Evolutionary conservation across 805 yeast species (phyloP).

Genomic region (Candida silvatica): DNA sequence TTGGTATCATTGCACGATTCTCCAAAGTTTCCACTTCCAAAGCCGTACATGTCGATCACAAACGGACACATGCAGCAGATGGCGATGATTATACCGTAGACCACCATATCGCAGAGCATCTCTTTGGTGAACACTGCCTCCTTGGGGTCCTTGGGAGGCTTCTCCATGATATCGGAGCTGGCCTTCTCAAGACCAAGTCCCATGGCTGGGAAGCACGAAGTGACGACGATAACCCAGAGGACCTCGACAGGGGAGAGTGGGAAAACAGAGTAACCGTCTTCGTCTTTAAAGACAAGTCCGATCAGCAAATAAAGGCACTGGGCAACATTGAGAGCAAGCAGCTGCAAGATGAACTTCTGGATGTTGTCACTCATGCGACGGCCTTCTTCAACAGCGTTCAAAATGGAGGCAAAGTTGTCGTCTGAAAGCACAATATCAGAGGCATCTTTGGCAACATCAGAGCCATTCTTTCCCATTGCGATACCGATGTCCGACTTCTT

Average conservation of each 20-base stretch:
- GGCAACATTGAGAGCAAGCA: conserved; percentile 41
- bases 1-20: conserved; percentile 44
- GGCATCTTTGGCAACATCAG: conserved; percentile 96
- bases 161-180: conserved; percentile 32
- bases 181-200: conserved; percentile 34
- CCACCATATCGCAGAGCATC: conserved; percentile 58
- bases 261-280: conserved; percentile 35
- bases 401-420: conserved; percentile 91
- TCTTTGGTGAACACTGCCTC: conserved; percentile 59
- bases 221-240: conserved; percentile 45
- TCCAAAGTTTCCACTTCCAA: conserved; percentile 61
- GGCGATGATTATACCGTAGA: conserved; percentile 71
- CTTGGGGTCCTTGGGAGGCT: conserved; percentile 33
- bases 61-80: conserved; percentile 59
- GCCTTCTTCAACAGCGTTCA: conserved; percentile 69
- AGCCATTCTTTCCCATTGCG: conserved; percentile 89
- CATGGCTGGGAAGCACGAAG: conserved; percentile 39
- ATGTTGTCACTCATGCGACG: conserved; percentile 41
- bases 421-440: conserved; percentile 97
- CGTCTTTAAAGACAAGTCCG: no score
- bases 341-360: conserved; percentile 43
- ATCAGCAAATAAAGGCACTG: no score
- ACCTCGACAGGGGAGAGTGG: conserved; percentile 40
- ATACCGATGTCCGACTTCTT: conserved; percentile 96
- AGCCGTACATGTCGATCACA: conserved; percentile 56